phyloP scores from a whole-genome alignment of 495 filamentous ascomycete genomes.

The Lasiosphaeria ovina region DNA sequence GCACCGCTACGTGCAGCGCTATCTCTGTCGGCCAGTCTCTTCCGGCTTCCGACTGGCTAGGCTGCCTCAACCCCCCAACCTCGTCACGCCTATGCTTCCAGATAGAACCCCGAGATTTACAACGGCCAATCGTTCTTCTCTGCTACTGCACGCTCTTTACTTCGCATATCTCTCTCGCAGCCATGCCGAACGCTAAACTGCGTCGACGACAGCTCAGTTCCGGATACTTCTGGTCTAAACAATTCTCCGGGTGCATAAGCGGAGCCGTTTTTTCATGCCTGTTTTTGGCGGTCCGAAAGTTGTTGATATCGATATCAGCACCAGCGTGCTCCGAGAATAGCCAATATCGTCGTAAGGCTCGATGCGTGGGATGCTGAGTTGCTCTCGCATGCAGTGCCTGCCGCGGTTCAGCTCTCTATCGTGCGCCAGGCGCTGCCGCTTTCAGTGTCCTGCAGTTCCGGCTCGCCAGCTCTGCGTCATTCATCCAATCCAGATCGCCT shows the following conservation, averaged over 20 bases:
- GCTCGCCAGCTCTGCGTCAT: neutral
- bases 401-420: neutral
- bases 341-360: neutral
- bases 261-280: neutral
- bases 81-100: neutral
- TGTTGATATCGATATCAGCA: neutral
- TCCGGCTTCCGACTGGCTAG: neutral
- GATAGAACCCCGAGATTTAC: neutral
- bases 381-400: neutral
- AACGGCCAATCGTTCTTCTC: neutral
- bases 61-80: neutral
- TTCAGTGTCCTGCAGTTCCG: neutral
- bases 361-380: neutral
- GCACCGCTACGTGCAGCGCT: too few relatives aligned
- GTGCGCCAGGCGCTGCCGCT: neutral
- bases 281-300: neutral
- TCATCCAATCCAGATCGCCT: neutral
- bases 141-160: conserved; percentile 2
- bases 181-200: neutral
- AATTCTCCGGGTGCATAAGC: neutral
- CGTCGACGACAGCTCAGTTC: neutral
- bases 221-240: neutral
- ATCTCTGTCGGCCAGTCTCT: too few relatives aligned
- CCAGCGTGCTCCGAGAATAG: neutral
- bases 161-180: neutral